Percentiles rank a stretch among this genome's conserved stretches.
These are phyloP conservation scores for Geosiphon pyriformis DNA, from an alignment of 192 early-diverging fungal species.

Conservation along the genomic window DNA sequence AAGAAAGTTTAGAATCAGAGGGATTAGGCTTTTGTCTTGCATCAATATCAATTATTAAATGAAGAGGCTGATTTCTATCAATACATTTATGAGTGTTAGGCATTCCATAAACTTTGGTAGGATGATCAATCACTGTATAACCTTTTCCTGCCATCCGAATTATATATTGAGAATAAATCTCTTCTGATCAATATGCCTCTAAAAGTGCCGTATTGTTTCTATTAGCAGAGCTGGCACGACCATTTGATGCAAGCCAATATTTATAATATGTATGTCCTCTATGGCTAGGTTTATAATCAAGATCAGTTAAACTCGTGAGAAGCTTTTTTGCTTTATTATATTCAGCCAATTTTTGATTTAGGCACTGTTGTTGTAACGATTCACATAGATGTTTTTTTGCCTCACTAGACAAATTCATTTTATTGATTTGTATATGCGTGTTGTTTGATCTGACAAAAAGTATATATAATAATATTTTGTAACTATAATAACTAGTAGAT, in stretches of 20 bases:
- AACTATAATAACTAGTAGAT: background rate
- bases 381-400: conserved; percentile 6
- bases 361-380: conserved; percentile 7
- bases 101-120: conserved; percentile 1
- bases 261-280: conserved; percentile 10
- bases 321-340: conserved; percentile 9
- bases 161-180: conserved; percentile 15
- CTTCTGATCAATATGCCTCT: conserved; percentile 1
- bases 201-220: conserved; percentile 8
- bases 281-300: too few species aligned
- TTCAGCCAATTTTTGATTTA: conserved; percentile 8
- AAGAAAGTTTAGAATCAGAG: conserved; percentile 1
- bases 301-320: conserved; percentile 7
- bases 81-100: conserved; percentile 6
- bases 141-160: conserved; percentile 8
- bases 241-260: conserved; percentile 2
- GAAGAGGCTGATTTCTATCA: conserved; percentile 7
- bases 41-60: conserved; percentile 1
- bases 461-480: background rate
- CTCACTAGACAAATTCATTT: conserved; percentile 15
- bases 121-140: conserved; percentile 2
- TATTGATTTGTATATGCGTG: conserved; percentile 8
- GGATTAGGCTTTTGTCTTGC: conserved; percentile 5
- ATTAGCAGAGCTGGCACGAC: background rate
- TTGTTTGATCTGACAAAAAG: background rate